A percentile compares a stretch with the other conserved stretches of the same genome.
Evolutionary conservation across 495 filamentous ascomycete species (phyloP).

Genomic region (Penicillium flavigenum): DNA sequence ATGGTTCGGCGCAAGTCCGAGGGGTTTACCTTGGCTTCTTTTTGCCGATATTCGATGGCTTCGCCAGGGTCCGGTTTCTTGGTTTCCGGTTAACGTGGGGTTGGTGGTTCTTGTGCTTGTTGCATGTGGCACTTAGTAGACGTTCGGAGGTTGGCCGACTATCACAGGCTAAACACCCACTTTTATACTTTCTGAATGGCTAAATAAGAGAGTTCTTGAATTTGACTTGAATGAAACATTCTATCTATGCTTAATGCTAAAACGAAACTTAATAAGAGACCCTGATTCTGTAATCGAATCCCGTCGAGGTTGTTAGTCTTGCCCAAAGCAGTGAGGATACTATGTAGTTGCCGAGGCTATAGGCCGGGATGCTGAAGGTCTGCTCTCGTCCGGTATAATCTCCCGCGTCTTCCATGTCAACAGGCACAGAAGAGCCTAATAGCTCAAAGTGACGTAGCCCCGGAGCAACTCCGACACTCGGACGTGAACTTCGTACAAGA

Average conservation of each 20-base stretch:
- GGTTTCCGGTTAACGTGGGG: not conserved
- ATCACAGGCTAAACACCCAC: not conserved
- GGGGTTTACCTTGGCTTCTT: not conserved
- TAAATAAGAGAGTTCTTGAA: not conserved
- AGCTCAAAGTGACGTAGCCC: conserved; percentile 7
- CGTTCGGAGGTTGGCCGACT: not conserved
- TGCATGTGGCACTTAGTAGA: not conserved
- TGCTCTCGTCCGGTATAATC: no score
- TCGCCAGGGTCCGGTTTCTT: not conserved
- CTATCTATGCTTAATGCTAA: not conserved
- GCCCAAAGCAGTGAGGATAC: no score
- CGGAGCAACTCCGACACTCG: conserved; percentile 14
- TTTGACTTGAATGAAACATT: not conserved
- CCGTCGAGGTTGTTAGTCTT: no score
- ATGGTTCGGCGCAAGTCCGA: conserved; percentile 7
- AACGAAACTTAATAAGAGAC: not conserved
- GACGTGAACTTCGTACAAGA: conserved; percentile 1
- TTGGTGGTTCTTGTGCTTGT: not conserved
- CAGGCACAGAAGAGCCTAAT: not conserved
- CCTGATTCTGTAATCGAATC: not conserved
- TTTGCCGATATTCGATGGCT: not conserved
- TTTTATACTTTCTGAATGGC: not conserved
- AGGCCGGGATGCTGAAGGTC: no score
- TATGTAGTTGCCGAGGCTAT: no score
- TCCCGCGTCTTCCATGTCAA: not conserved